Percentiles rank a stretch among this genome's conserved stretches.
Conservation (phyloP, 768 basidiomycete genomes). For the Podaxis sp. region DNA sequence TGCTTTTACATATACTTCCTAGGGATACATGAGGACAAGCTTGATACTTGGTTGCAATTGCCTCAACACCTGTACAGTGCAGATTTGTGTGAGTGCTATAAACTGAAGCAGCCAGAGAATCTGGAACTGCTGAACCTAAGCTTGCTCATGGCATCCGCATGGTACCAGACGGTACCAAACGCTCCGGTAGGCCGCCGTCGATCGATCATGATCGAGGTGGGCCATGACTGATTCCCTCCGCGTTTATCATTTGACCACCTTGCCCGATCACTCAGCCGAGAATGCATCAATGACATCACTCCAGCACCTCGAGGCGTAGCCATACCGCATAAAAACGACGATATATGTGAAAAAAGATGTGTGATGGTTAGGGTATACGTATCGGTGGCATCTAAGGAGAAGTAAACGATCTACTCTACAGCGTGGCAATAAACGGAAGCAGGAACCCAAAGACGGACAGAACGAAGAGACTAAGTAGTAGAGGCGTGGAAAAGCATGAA, state of each 20-base stretch:
- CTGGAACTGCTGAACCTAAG: background rate
- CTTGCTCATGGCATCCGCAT: background rate
- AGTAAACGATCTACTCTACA: background rate
- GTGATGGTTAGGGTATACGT: background rate
- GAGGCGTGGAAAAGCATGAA: background rate
- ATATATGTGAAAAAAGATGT: background rate
- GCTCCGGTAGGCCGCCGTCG: background rate
- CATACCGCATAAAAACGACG: background rate
- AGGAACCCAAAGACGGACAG: background rate
- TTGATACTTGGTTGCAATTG: too few relatives aligned
- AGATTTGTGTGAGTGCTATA: background rate
- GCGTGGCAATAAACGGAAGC: background rate
- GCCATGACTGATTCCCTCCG: background rate
- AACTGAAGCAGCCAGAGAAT: background rate
- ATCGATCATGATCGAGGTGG: constrained; percentile 1
- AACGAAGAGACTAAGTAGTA: background rate
- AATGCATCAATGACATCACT: too few relatives aligned
- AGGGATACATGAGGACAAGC: too few relatives aligned
- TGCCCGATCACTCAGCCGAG: too few relatives aligned
- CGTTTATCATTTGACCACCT: too few relatives aligned
- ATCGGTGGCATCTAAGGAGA: background rate
- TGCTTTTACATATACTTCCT: too few relatives aligned
- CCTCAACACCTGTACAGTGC: too few relatives aligned
- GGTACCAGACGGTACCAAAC: background rate
- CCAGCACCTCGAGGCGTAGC: too few relatives aligned